Base-by-base conservation (phyloP, 2,329 filamentous ascomycete genomes). In the Penicillium sumatraense region DNA sequence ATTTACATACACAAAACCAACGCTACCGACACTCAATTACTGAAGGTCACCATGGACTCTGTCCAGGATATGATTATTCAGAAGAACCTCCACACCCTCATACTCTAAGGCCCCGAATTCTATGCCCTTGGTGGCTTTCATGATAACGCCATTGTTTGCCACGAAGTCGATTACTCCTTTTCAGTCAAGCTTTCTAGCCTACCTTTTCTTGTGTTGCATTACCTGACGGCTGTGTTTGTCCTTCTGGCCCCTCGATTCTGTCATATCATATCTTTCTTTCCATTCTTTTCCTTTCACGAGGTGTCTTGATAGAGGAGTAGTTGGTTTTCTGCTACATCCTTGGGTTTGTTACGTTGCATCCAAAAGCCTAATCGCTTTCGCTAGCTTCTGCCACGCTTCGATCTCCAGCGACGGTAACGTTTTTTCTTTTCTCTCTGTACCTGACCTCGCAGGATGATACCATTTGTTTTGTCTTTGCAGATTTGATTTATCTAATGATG, bases 31-130 rank as follows among this genome's bases (percentile, higher is more conserved):
- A 86, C 90, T 29, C 91, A 91, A 69, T 77, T 93, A 59, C 81
- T 93, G 63, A 93, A 92, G 78, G 91, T 91, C 61, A 93, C 90
- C 35, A 93, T 93, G 90, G 83, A 85, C 60, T 91, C 89, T 10
- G 90, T 93, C 52, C 89, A 93, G 75, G 90, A 93, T 72, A 93
- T 91, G 87, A 90, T 92, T 67, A 91, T 92, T 68, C 89, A 92
- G 75, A 88, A 88, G 71, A 92, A 92, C 72, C 81, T 93, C 53
- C 90, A 91, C 76, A 88, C 89, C 75, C 79, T 92, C 68, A 90
- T 93, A 68, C 78, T 90, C 75, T 90, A 67, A 67, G 64, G 53
- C 44, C 55, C 53, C 41, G 44, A 44, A 33, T 40, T 55, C 60
- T 40, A 38, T 8, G 57, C 45, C 45, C 38, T 45, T 54, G 44